Percentiles rank a stretch among this genome's conserved stretches.
Conservation (phyloP, 2,329 filamentous ascomycete genomes). For the Torrubiellomyces zombiae region DNA sequence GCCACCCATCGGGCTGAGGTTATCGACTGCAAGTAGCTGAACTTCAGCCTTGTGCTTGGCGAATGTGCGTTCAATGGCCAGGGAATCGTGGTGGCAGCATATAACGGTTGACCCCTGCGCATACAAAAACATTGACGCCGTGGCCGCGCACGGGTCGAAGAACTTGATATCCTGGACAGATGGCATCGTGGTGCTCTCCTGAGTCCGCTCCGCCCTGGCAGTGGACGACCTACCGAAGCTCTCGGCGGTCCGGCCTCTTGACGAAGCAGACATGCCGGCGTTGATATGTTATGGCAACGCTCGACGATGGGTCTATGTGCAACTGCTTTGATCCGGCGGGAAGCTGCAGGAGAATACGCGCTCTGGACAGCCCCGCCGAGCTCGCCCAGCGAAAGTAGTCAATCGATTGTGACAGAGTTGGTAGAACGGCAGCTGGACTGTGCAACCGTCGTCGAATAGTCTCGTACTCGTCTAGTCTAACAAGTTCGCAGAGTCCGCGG, state of each 20-base stretch:
- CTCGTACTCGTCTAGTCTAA: too few relatives aligned
- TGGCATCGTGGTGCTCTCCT: conserved; percentile 35
- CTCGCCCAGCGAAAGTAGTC: too few relatives aligned
- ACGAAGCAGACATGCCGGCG: conserved; percentile 32
- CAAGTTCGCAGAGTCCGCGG: too few relatives aligned
- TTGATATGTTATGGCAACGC: conserved; percentile 14
- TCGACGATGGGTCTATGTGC: conserved; percentile 7
- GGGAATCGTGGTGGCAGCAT: conserved; percentile 80
- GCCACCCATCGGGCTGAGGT: conserved; percentile 69
- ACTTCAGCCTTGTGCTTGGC: conserved; percentile 71
- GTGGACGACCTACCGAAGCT: conserved; percentile 39
- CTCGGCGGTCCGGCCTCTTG: conserved; percentile 42
- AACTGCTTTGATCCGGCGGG: conserved; percentile 12
- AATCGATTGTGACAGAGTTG: not conserved
- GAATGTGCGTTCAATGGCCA: conserved; percentile 78
- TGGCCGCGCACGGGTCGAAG: conserved; percentile 81
- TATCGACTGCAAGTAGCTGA: conserved; percentile 73
- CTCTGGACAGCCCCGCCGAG: too few relatives aligned
- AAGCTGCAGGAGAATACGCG: conserved; percentile 6
- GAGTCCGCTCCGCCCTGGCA: conserved; percentile 21
- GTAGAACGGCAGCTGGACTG: conserved; percentile 24
- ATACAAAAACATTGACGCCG: conserved; percentile 80
- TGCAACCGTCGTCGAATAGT: conserved; percentile 16
- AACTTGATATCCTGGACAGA: conserved; percentile 32
- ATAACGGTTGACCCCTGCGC: conserved; percentile 68